These are phyloP conservation scores for Ganoderma lingzhi DNA, from an alignment of 1,284 basidiomycete genomes.

Conservation along the genomic window DNA sequence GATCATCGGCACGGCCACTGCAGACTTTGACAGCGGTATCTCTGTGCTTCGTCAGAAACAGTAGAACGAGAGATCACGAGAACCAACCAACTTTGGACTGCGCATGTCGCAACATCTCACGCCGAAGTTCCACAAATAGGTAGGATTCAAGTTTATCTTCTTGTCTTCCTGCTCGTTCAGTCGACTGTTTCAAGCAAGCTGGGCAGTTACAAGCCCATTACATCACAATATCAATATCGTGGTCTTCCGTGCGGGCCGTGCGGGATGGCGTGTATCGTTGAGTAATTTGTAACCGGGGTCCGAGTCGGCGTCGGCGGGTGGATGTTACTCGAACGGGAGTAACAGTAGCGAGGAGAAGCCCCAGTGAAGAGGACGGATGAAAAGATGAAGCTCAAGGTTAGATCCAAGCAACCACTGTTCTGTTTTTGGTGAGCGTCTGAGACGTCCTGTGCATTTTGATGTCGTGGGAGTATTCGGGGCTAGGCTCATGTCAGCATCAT, in stretches of 20 bases:
- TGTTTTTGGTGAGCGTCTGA: background rate
- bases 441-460: background rate
- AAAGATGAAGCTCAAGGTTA: background rate
- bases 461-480: background rate
- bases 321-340: no score
- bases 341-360: no score
- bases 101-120: background rate
- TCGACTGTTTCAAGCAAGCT: background rate
- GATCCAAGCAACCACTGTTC: background rate
- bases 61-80: slow-evolving; percentile 1
- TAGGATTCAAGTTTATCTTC: background rate
- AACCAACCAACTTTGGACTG: background rate
- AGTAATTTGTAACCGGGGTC: no score
- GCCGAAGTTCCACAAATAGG: background rate
- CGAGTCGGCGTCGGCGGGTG: no score
- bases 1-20: background rate
- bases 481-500: background rate
- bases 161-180: background rate
- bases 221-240: background rate
- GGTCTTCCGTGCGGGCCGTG: background rate
- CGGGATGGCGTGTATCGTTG: background rate
- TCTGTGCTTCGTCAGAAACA: background rate
- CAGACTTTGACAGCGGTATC: background rate
- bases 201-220: background rate
- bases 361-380: no score